Conservation (phyloP, 208 protist species). For the Acanthamoeba triangularis region DNA sequence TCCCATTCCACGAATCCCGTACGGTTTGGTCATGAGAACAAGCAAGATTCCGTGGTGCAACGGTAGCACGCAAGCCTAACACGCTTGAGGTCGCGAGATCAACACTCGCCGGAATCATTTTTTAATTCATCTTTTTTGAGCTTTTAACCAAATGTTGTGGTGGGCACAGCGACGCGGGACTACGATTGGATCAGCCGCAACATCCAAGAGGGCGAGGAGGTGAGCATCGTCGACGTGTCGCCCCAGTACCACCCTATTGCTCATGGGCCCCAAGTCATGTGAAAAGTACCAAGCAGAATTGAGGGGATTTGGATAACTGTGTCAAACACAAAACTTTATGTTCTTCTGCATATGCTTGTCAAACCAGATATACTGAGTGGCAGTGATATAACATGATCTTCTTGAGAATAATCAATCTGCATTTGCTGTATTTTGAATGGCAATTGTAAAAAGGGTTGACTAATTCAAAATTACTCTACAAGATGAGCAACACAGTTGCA, state of each 20-base stretch:
- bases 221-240: neutral
- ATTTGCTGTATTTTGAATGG: no score
- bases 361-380: no score
- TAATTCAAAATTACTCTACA: no score
- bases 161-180: neutral
- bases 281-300: no score
- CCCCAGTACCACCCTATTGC: neutral
- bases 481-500: no score
- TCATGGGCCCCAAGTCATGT: neutral
- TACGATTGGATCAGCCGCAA: neutral
- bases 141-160: neutral
- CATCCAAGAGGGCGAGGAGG: neutral
- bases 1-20: neutral
- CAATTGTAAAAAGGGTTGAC: no score
- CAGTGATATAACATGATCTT: no score
- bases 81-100: slow-evolving; percentile 49
- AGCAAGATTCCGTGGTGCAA: slow-evolving; percentile 44
- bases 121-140: neutral
- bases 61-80: slow-evolving; percentile 49
- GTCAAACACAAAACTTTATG: no score
- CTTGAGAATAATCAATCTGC: no score
- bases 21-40: neutral
- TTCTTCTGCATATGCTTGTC: no score
- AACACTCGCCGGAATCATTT: slow-evolving; percentile 49
- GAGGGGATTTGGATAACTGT: no score